Evolutionary conservation across 148 eudicot species (phyloP).

Genomic region (Rhododendron henanense): DNA sequence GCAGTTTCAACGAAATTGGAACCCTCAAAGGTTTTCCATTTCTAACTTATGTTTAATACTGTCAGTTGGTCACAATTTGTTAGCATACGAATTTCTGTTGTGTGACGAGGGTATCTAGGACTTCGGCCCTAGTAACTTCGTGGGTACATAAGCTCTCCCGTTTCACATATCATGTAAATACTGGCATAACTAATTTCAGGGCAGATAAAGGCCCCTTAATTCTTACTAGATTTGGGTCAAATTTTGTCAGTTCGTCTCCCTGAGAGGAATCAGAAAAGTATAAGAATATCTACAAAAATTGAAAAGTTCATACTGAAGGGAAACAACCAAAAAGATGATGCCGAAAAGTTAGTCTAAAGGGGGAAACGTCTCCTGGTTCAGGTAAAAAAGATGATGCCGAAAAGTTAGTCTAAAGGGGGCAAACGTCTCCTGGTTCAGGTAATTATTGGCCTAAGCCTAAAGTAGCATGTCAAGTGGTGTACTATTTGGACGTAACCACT

Average conservation of each 20-base stretch:
- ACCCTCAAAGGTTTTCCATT: constrained; percentile 59
- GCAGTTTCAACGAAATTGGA: constrained; percentile 62
- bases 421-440: background rate
- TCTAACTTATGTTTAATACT: background rate
- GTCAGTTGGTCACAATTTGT: background rate
- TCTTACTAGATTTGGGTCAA: background rate
- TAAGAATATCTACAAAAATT: too few species aligned
- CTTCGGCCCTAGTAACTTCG: background rate
- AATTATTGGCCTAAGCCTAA: background rate
- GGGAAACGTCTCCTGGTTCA: background rate
- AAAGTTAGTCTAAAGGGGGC: too few species aligned
- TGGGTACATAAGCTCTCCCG: background rate
- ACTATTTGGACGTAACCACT: background rate
- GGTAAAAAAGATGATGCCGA: background rate
- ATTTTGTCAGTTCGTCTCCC: too few species aligned
- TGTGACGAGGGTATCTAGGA: background rate
- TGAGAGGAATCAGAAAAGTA: too few species aligned
- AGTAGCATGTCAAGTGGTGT: background rate
- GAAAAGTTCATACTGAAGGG: too few species aligned
- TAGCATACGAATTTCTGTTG: background rate
- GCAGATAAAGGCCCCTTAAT: background rate
- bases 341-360: too few species aligned
- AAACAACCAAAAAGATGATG: too few species aligned
- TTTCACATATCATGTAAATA: background rate
- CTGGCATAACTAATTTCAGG: background rate